phyloP scores from a whole-genome alignment of 169 alveolate species.

The Plasmodium knowlesi region DNA sequence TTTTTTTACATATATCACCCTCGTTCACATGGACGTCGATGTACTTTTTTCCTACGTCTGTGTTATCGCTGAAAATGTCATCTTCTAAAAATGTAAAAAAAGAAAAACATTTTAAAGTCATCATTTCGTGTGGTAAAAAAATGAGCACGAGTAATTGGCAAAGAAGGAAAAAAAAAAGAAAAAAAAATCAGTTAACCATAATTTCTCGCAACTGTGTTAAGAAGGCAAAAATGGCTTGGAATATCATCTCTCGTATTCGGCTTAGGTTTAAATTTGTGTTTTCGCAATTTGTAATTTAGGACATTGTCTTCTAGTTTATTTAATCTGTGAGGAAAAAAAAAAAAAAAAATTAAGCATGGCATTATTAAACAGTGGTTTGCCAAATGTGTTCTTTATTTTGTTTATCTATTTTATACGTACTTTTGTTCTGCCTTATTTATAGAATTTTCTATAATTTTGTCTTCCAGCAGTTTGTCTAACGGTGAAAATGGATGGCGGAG shows the following conservation, averaged over 20 bases:
- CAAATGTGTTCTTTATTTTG: background rate
- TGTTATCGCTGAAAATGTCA: slow-evolving; percentile 28
- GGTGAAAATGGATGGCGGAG: background rate
- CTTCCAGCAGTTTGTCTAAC: slow-evolving; percentile 19
- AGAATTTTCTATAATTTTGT: slow-evolving; percentile 27
- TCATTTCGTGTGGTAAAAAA: slow-evolving; percentile 1
- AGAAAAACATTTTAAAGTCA: slow-evolving; percentile 18
- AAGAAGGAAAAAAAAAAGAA: slow-evolving; percentile 5
- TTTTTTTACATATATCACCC: slow-evolving; percentile 58
- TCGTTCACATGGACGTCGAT: slow-evolving; percentile 58
- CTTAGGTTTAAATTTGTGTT: slow-evolving; percentile 25
- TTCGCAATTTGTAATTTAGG: slow-evolving; percentile 51
- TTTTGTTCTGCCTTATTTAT: slow-evolving; percentile 66
- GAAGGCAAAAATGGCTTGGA: slow-evolving; percentile 70
- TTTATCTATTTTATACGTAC: slow-evolving; percentile 27
- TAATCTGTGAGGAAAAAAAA: slow-evolving; percentile 17
- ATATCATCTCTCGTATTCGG: slow-evolving; percentile 35
- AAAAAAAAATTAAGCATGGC: background rate
- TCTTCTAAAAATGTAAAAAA: slow-evolving; percentile 47
- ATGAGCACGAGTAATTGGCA: slow-evolving; percentile 1
- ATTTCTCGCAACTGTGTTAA: slow-evolving; percentile 40
- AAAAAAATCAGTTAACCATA: slow-evolving; percentile 33
- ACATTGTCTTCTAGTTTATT: slow-evolving; percentile 40
- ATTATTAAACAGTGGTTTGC: background rate
- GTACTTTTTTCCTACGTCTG: slow-evolving; percentile 42